These are phyloP conservation scores for Cyathus olla DNA, from an alignment of 1,284 basidiomycete genomes.

Conservation along the genomic window DNA sequence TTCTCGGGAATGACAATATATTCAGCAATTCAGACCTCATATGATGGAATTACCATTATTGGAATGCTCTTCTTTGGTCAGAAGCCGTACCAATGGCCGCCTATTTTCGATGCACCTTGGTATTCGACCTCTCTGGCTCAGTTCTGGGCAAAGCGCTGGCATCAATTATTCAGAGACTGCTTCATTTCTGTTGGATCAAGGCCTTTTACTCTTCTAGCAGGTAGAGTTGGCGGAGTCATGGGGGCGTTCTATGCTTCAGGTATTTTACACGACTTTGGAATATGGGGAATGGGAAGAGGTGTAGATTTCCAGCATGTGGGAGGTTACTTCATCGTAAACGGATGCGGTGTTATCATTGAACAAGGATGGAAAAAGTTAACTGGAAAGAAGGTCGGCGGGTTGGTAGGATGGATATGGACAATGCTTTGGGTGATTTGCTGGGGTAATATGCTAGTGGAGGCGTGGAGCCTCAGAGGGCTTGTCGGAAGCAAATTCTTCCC, in stretches of 20 bases:
- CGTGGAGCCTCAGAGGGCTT: constrained; percentile 60
- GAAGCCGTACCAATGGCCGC: constrained; percentile 57
- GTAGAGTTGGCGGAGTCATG: constrained; percentile 57
- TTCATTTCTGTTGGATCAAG: constrained; percentile 56
- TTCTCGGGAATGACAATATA: constrained; percentile 54
- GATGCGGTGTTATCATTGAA: constrained; percentile 63
- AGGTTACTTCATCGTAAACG: constrained; percentile 69
- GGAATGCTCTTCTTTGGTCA: constrained; percentile 52
- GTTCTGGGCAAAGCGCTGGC: constrained; percentile 65
- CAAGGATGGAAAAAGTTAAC: constrained; percentile 51
- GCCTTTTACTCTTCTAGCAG: constrained; percentile 53
- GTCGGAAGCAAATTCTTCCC: constrained; percentile 51
- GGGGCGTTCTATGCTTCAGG: constrained; percentile 70
- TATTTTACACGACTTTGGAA: constrained; percentile 63
- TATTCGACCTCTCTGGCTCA: constrained; percentile 55
- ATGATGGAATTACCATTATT: constrained; percentile 54
- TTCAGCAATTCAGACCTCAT: constrained; percentile 51
- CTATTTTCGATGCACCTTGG: constrained; percentile 58
- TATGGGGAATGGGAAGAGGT: constrained; percentile 70
- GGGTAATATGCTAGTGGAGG: constrained; percentile 60
- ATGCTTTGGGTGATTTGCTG: constrained; percentile 55
- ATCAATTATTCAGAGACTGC: constrained; percentile 60
- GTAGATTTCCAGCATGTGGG: constrained; percentile 54
- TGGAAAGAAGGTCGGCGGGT: constrained; percentile 56
- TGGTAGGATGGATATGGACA: constrained; percentile 62